Evolutionary conservation across 768 basidiomycete genomes (phyloP), one percentile per base, ranked within the genome.

Genomic region (Suillus tomentosus): DNA sequence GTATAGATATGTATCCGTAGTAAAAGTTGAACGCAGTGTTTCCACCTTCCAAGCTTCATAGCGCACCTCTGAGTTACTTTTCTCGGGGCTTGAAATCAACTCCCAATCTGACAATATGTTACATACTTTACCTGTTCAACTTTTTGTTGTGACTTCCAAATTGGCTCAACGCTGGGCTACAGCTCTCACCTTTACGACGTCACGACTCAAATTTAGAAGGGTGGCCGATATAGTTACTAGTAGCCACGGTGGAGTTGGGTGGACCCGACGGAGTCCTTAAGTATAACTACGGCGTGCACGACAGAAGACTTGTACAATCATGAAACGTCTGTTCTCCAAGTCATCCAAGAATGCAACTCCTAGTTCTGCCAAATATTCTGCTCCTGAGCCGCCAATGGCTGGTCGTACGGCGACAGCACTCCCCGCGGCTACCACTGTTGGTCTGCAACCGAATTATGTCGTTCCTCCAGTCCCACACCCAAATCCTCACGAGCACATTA

Each of bases 381-480:
- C n/a, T 57, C 39, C 54, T 27, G 31, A 47, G 24, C 40, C 22
- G 39, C 24, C 61, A 27, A 51, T 27, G 40, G 24, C 19, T 34
- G 22, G 51, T 14, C 47, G 34, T 9, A 39, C 37, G 15, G 8
- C 31, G 31, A 31, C 47, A 58, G 57, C 17, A 19, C 57, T 11
- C 43, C 65, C 66, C 50, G 65, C 63, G 36, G 57, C 59, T 31
- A 31, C 31, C 64, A 65, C 64, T 57, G 54, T 67, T 27, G 67
- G 66, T 31, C 77, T 91, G n/a, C 87, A 85, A 60, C 90, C 88
- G 3, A 88, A 84, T 75, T 82, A 85, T 65, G 74, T 84, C 63
- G 78, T 91, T 22, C 88, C 91, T 10, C 83, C 91, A 3, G 75
- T 89, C 15, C 88, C 88, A n/a, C 90, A 92, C 72, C 91, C 91